A percentile compares a stretch with the other conserved stretches of the same genome.
phyloP scores from a whole-genome alignment of 805 yeast genomes.

The Zygotorulaspora chibaensis region DNA sequence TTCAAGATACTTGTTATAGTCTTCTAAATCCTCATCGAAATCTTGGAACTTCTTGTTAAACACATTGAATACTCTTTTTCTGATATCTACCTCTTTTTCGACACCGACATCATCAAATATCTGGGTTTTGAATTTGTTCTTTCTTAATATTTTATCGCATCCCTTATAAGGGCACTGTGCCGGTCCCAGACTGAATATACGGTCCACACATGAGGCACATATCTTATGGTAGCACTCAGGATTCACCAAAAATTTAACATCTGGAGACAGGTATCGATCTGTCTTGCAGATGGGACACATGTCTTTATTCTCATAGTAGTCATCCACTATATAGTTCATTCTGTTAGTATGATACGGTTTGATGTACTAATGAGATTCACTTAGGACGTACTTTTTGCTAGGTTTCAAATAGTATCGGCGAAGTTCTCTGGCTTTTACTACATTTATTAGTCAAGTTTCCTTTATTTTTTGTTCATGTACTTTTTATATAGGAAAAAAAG shows the following conservation, averaged over 20 bases:
- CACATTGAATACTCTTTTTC: constrained; percentile 69
- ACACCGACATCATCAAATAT: constrained; percentile 86
- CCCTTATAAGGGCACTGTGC: constrained; percentile 94
- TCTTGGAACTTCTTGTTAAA: constrained; percentile 79
- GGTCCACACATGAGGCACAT: constrained; percentile 94
- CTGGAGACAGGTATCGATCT: constrained; percentile 88
- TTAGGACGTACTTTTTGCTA: constrained; percentile 1
- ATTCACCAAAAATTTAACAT: constrained; percentile 85
- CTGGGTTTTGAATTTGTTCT: constrained; percentile 87
- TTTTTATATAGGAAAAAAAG: neutral
- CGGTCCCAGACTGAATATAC: constrained; percentile 91
- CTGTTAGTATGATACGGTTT: neutral
- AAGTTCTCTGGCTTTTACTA: neutral
- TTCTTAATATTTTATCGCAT: constrained; percentile 82
- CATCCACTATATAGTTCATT: constrained; percentile 30
- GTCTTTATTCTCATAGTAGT: constrained; percentile 54
- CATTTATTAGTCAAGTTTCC: neutral
- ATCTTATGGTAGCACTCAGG: constrained; percentile 98
- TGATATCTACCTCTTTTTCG: constrained; percentile 87
- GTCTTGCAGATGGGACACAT: constrained; percentile 98
- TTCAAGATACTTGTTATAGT: constrained; percentile 76
- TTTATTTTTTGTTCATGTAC: neutral
- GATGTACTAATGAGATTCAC: neutral
- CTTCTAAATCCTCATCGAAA: constrained; percentile 51
- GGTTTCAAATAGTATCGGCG: too few species aligned